Evolutionary conservation across 176 grass and related monocot species (phyloP).

Genomic region (Avena eriantha): DNA sequence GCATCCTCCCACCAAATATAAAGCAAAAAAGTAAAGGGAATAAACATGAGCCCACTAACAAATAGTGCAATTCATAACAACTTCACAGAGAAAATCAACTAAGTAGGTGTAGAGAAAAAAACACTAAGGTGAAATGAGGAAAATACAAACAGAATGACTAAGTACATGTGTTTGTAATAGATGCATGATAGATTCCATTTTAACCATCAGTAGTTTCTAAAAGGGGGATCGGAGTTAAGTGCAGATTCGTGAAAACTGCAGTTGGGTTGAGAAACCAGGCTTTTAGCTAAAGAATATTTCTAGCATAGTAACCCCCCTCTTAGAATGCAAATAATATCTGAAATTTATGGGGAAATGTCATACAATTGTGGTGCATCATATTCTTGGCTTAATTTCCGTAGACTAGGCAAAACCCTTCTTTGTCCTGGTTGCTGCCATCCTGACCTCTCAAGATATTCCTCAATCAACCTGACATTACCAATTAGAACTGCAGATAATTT

Average conservation of each 20-base stretch:
- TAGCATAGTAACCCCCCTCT: slow-evolving; percentile 24
- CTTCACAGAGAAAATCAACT: slow-evolving; percentile 12
- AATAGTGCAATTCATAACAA: neutral
- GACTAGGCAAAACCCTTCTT: slow-evolving; percentile 44
- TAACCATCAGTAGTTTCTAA: neutral
- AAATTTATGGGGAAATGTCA: slow-evolving; percentile 22
- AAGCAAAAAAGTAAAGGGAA: neutral
- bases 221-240: neutral
- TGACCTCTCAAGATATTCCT: slow-evolving; percentile 84
- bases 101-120: neutral
- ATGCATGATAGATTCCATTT: neutral
- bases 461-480: slow-evolving; percentile 71
- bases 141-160: neutral
- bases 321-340: slow-evolving; percentile 30
- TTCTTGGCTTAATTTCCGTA: slow-evolving; percentile 50
- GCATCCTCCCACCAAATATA: slow-evolving; percentile 18
- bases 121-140: neutral
- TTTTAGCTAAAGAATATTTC: neutral
- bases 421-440: slow-evolving; percentile 55
- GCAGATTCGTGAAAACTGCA: neutral
- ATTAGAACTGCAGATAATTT: slow-evolving; percentile 34
- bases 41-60: neutral
- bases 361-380: slow-evolving; percentile 64
- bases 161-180: neutral
- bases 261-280: slow-evolving; percentile 6